Evolutionary conservation across 1,284 basidiomycete species (phyloP).

Genomic region (Melampsora americana): DNA sequence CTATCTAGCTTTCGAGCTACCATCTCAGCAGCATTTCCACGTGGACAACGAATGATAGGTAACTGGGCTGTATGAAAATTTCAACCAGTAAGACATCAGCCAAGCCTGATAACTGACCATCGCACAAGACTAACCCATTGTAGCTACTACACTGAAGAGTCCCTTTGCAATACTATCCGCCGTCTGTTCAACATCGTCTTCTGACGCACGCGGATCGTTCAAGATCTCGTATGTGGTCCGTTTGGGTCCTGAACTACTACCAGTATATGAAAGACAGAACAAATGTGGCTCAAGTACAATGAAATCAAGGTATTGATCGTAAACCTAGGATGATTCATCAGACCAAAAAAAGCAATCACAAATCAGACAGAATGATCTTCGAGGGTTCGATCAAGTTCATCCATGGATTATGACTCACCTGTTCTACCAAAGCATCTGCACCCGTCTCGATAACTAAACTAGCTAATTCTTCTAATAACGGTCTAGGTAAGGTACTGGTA

Average conservation of each 20-base stretch:
- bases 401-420: slow-evolving; percentile 57
- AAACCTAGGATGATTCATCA: slow-evolving; percentile 61
- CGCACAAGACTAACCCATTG: slow-evolving; percentile 64
- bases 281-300: slow-evolving; percentile 89
- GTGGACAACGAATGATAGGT: slow-evolving; percentile 89
- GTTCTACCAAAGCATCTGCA: slow-evolving; percentile 75
- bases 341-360: background rate
- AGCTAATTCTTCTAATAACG: slow-evolving; percentile 89
- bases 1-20: slow-evolving; percentile 90
- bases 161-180: slow-evolving; percentile 88
- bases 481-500: slow-evolving; percentile 80
- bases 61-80: slow-evolving; percentile 68
- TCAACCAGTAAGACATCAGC: slow-evolving; percentile 17
- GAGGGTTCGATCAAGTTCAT: too few relatives aligned
- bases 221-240: slow-evolving; percentile 71
- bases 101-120: background rate
- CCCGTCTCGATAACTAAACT: slow-evolving; percentile 78
- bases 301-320: slow-evolving; percentile 96
- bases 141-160: slow-evolving; percentile 88
- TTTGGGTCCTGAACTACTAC: slow-evolving; percentile 53
- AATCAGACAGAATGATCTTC: background rate
- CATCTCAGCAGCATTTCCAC: slow-evolving; percentile 97
- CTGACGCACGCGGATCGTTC: slow-evolving; percentile 85
- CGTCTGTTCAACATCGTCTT: slow-evolving; percentile 87
- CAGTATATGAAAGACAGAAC: slow-evolving; percentile 71